Conservation (phyloP, 306 rosid genomes). For the Datisca glomerata region DNA sequence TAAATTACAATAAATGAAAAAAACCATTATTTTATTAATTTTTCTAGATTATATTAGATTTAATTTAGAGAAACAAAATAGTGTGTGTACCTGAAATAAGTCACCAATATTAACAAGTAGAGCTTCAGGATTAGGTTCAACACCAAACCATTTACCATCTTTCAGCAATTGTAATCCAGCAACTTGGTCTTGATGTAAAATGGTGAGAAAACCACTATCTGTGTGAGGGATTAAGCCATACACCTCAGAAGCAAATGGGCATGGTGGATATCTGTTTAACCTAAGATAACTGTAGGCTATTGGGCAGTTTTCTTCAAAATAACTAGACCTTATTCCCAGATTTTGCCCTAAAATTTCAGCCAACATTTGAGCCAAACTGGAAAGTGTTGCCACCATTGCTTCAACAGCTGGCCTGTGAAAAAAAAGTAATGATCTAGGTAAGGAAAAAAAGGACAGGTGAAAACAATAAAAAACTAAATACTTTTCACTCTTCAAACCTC, state of each 20-base stretch:
- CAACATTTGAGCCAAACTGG: constrained; percentile 29
- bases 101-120: constrained; percentile 41
- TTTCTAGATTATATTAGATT: neutral
- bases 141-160: constrained; percentile 29
- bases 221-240: constrained; percentile 52
- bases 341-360: constrained; percentile 38
- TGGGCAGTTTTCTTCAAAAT: constrained; percentile 43
- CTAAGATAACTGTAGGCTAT: constrained; percentile 30
- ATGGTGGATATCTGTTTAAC: constrained; percentile 57
- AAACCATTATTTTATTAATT: no score
- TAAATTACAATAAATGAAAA: neutral
- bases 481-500: no score
- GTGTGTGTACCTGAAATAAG: constrained; percentile 49
- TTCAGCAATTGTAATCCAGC: constrained; percentile 41
- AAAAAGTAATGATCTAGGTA: no score
- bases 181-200: constrained; percentile 26
- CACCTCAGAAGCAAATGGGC: constrained; percentile 41
- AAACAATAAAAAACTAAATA: no score
- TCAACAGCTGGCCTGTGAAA: constrained; percentile 30
- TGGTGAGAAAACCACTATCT: constrained; percentile 42
- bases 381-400: constrained; percentile 19
- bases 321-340: constrained; percentile 26
- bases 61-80: neutral
- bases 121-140: constrained; percentile 43
- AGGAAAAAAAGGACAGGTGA: no score